phyloP scores from a whole-genome alignment of 1,284 basidiomycete species.

The Naganishia sp. region DNA sequence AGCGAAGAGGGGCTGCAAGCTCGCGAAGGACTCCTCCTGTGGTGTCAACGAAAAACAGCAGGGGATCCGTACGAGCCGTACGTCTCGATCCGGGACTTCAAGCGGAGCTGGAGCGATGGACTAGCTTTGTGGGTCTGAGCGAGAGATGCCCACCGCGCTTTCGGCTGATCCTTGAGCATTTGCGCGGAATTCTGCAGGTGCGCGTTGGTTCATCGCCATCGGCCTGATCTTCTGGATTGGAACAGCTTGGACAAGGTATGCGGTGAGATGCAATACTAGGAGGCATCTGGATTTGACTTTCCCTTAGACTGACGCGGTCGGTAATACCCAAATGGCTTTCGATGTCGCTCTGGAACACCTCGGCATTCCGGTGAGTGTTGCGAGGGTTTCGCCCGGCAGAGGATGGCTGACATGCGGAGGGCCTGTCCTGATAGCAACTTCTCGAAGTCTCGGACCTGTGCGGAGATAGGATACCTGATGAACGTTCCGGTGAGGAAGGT shows the following conservation, averaged over 20 bases:
- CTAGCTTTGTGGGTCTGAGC: slow-evolving; percentile 76
- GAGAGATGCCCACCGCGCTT: neutral
- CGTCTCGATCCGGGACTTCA: slow-evolving; percentile 92
- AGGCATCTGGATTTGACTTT: neutral
- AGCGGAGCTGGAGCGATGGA: slow-evolving; percentile 87
- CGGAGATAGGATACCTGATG: slow-evolving; percentile 82
- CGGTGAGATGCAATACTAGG: neutral
- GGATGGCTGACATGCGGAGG: slow-evolving; percentile 33
- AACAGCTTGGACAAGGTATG: slow-evolving; percentile 74
- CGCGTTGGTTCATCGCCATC: slow-evolving; percentile 93
- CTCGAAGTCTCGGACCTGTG: slow-evolving; percentile 97
- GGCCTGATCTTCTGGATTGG: slow-evolving; percentile 88
- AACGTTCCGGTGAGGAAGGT: slow-evolving; percentile 86
- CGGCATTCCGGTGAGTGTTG: slow-evolving; percentile 73
- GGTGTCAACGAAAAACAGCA: slow-evolving; percentile 93
- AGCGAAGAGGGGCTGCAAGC: slow-evolving; percentile 97
- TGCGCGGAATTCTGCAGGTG: slow-evolving; percentile 62
- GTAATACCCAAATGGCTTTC: slow-evolving; percentile 83
- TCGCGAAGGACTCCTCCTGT: slow-evolving; percentile 91
- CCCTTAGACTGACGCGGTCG: slow-evolving; percentile 67
- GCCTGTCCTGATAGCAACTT: slow-evolving; percentile 65
- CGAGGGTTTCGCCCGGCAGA: neutral
- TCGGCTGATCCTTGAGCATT: slow-evolving; percentile 32
- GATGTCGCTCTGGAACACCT: slow-evolving; percentile 80
- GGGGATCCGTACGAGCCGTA: slow-evolving; percentile 71